phyloP scores from a whole-genome alignment of 2,329 filamentous ascomycete genomes.

The Colletotrichum orbiculare region DNA sequence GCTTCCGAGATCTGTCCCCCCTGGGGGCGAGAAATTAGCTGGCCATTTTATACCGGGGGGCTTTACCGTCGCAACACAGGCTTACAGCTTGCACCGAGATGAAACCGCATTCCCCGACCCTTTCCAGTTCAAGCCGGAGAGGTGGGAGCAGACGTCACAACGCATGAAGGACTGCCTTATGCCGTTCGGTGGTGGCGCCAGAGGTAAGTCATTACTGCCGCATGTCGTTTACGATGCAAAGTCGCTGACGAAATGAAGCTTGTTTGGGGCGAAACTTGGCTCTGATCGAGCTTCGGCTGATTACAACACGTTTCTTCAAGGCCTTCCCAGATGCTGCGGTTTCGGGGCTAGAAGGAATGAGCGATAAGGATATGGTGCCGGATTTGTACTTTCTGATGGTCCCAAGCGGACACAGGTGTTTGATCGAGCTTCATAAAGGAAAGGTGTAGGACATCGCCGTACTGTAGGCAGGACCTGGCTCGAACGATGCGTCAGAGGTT shows the following conservation, averaged over 20 bases:
- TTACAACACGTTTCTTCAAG: constrained; percentile 62
- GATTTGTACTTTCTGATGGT: constrained; percentile 47
- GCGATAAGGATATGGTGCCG: constrained; percentile 49
- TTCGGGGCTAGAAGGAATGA: constrained; percentile 46
- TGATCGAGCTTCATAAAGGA: constrained; percentile 36
- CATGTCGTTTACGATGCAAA: neutral
- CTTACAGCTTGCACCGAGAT: constrained; percentile 59
- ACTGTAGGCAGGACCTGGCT: no score
- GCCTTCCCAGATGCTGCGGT: constrained; percentile 52
- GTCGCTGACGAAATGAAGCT: constrained; percentile 30
- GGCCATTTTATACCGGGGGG: constrained; percentile 54
- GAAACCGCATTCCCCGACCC: constrained; percentile 54
- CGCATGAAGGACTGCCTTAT: constrained; percentile 61
- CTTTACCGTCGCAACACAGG: constrained; percentile 53
- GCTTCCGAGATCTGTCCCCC: constrained; percentile 54
- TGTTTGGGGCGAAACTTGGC: constrained; percentile 71
- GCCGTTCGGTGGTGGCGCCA: constrained; percentile 62
- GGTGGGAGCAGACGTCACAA: constrained; percentile 33
- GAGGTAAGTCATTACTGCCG: neutral
- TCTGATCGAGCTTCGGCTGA: constrained; percentile 65
- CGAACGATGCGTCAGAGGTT: no score
- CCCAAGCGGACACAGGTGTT: constrained; percentile 47
- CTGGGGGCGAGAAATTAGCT: constrained; percentile 50
- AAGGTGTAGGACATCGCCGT: neutral
- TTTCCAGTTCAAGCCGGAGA: constrained; percentile 36